Conservation (phyloP, 768 basidiomycete species). For the Russula compacta region DNA sequence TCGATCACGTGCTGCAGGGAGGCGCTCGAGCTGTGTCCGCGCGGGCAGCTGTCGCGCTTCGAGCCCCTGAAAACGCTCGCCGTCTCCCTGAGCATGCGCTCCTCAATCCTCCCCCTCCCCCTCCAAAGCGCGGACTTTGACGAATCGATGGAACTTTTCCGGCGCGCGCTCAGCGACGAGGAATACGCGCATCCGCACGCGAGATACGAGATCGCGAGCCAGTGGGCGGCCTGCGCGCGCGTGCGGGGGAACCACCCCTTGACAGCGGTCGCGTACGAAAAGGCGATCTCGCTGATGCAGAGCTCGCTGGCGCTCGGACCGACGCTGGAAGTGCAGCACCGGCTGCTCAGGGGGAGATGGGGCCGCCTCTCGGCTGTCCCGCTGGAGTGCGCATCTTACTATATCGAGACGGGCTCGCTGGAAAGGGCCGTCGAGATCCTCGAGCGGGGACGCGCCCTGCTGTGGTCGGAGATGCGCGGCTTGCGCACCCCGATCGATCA, state of each 20-base stretch:
- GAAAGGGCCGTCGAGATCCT: constrained; percentile 6
- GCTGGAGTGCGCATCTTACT: background rate
- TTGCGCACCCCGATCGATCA: constrained; percentile 12
- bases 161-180: background rate
- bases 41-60: constrained; percentile 9
- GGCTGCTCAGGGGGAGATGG: too few relatives aligned
- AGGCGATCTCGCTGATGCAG: background rate
- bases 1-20: constrained; percentile 1
- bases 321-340: background rate
- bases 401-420: background rate
- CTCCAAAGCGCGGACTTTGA: background rate
- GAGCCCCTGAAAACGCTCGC: constrained; percentile 1
- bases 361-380: background rate
- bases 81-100: background rate
- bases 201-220: background rate
- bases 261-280: background rate
- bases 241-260: background rate
- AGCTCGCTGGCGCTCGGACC: background rate
- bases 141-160: constrained; percentile 2
- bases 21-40: background rate
- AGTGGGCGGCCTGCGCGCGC: background rate
- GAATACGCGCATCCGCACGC: background rate
- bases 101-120: background rate
- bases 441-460: constrained; percentile 10
- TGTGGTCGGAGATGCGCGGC: constrained; percentile 17